phyloP scores from a whole-genome alignment of 2,329 filamentous ascomycete species.

The Escovopsis sp. region DNA sequence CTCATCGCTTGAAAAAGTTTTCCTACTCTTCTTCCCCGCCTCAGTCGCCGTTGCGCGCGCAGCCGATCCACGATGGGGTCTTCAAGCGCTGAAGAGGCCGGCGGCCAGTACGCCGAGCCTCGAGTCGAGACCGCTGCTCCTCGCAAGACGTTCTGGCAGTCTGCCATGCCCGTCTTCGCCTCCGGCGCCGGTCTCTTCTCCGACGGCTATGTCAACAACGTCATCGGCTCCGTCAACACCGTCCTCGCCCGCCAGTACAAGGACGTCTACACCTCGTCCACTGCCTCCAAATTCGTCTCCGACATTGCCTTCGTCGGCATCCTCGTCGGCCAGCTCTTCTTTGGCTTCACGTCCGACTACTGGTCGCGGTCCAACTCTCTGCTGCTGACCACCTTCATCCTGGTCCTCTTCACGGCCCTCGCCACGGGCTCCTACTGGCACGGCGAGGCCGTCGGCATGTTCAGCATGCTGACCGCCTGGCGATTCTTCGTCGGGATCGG shows the following conservation, averaged over 20 bases:
- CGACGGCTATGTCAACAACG: constrained; percentile 84
- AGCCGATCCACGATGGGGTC: too few species aligned
- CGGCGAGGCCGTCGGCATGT: constrained; percentile 53
- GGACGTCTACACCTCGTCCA: constrained; percentile 49
- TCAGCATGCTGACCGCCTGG: constrained; percentile 64
- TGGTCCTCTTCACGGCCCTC: constrained; percentile 73
- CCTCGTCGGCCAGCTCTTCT: constrained; percentile 65
- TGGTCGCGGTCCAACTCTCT: constrained; percentile 76
- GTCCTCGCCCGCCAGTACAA: constrained; percentile 56
- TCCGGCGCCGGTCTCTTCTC: constrained; percentile 84
- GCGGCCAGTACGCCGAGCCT: too few species aligned
- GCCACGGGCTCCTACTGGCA: constrained; percentile 62
- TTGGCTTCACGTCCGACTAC: constrained; percentile 69
- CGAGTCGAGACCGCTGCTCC: constrained; percentile 2
- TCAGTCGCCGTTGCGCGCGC: too few species aligned
- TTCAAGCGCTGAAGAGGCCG: too few species aligned
- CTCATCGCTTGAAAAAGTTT: too few species aligned
- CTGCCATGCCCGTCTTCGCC: constrained; percentile 55
- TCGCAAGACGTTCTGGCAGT: constrained; percentile 9
- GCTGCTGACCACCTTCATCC: constrained; percentile 63
- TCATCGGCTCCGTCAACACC: constrained; percentile 79
- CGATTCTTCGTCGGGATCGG: constrained; percentile 69
- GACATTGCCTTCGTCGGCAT: constrained; percentile 80
- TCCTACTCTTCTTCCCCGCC: too few species aligned
- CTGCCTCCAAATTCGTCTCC: constrained; percentile 57